Evolutionary conservation across 2,329 filamentous ascomycete species (phyloP), one percentile per base, ranked within the genome.

Genomic region (Phyllosticta capitalensis): DNA sequence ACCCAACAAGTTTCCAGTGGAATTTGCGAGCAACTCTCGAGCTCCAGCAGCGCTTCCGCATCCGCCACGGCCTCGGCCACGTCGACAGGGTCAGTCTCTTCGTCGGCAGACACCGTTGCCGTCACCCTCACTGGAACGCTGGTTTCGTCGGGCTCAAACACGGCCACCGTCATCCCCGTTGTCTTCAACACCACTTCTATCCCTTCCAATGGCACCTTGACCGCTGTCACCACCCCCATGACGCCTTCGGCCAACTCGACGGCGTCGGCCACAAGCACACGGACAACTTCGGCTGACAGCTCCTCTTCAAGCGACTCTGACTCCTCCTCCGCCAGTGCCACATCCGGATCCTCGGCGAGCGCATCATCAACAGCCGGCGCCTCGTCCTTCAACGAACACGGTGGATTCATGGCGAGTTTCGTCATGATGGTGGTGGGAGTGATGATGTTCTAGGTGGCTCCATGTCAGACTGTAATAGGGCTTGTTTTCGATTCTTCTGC

Each of bases 1-100:
- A 60, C 58, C 38, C 52, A 66, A 14, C 60, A 66, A 55, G 55
- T 65, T 49, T 63, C 71, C 20, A 57, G 54, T 10, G 62, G 59
- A 22, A 61, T 73, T 63, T 74, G 72, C 20, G 49, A 62, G 28
- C 53, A 55, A 26, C 54, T 61, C 24, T 60, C 59, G 20, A 58
- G 52, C 60, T 56, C 60, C 3, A 38, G 53, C 30, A 64, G 66
- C 33, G 38, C 69, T 20, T 62, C 67, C 22, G 55, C 66, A 50
- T 55, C 68, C 30, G 63, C 68, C 17, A 66, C 67, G 19, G 54
- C 62, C 26, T 54, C 56, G n/a, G 53, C 53, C 10, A 38, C 59
- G 33, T 45, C 53, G 28, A 50, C 38, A 55, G 58, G 38, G 22
- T 52, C 57, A 54, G 55, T 55, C 49, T 61, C 59, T 6, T 52